phyloP scores from a whole-genome alignment of 2,329 filamentous ascomycete genomes.

The Fusarium abutilonis region DNA sequence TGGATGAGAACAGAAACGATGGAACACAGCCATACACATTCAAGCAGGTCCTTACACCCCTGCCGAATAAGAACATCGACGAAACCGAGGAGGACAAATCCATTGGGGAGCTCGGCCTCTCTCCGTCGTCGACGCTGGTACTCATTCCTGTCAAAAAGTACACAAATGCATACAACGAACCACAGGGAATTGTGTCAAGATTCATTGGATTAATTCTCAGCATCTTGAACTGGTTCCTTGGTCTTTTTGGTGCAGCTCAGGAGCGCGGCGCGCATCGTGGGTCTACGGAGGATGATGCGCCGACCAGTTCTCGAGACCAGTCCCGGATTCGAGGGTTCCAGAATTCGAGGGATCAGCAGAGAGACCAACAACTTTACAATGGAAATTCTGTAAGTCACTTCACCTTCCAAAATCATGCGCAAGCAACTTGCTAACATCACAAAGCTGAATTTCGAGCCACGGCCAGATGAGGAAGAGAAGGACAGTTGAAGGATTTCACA shows the following conservation, averaged over 20 bases:
- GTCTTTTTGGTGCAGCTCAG: slow-evolving; percentile 46
- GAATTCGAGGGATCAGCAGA: slow-evolving; percentile 63
- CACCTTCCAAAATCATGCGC: not conserved
- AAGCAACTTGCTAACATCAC: slow-evolving; percentile 42
- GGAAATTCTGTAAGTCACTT: slow-evolving; percentile 79
- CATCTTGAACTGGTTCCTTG: slow-evolving; percentile 52
- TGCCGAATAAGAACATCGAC: slow-evolving; percentile 78
- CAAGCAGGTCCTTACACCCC: slow-evolving; percentile 82
- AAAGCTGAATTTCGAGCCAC: slow-evolving; percentile 75
- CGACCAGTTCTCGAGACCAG: slow-evolving; percentile 37
- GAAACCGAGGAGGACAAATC: slow-evolving; percentile 76
- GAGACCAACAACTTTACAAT: slow-evolving; percentile 83
- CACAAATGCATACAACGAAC: slow-evolving; percentile 55
- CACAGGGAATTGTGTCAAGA: slow-evolving; percentile 42
- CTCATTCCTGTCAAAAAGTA: slow-evolving; percentile 73
- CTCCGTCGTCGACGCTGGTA: slow-evolving; percentile 83
- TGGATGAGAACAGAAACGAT: slow-evolving; percentile 70
- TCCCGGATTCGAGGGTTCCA: slow-evolving; percentile 45
- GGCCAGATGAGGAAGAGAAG: slow-evolving; percentile 66
- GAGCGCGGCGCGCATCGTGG: slow-evolving; percentile 7
- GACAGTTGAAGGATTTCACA: slow-evolving; percentile 30
- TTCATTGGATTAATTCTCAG: slow-evolving; percentile 47
- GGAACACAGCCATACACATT: slow-evolving; percentile 78
- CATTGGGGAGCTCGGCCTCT: slow-evolving; percentile 75
- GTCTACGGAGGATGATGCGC: slow-evolving; percentile 9